Percentiles rank a stretch among this genome's conserved stretches.
Evolutionary conservation across 2,329 filamentous ascomycete genomes (phyloP).

Genomic region (Coleophoma crateriformis): DNA sequence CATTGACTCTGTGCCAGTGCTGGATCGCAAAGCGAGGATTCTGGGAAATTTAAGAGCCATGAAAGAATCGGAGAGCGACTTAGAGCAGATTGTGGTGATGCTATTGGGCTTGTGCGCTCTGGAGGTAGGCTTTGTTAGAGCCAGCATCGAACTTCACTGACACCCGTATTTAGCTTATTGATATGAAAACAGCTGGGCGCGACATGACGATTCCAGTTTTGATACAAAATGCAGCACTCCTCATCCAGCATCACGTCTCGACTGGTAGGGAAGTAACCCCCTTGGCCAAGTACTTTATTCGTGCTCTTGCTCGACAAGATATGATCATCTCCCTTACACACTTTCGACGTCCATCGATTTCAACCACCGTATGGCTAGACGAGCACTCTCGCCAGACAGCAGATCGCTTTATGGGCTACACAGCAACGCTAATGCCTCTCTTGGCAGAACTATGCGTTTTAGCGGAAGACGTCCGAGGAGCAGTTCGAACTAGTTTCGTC

Average conservation of each 20-base stretch:
- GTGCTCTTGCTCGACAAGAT: conserved; percentile 26
- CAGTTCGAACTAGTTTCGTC: not conserved
- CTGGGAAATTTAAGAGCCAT: conserved; percentile 20
- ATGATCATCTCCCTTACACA: conserved; percentile 24
- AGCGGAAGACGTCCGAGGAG: conserved; percentile 21
- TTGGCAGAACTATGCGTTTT: conserved; percentile 22
- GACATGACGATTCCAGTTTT: conserved; percentile 19
- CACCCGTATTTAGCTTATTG: conserved; percentile 2
- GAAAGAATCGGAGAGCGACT: conserved; percentile 13
- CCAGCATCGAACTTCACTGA: conserved; percentile 1
- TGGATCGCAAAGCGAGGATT: conserved; percentile 24
- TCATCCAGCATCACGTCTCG: conserved; percentile 20
- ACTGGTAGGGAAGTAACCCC: conserved; percentile 17
- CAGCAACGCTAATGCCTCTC: conserved; percentile 24
- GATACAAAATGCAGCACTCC: conserved; percentile 17
- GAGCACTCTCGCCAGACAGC: conserved; percentile 13
- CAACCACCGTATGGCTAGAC: conserved; percentile 22
- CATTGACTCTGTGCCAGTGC: conserved; percentile 14
- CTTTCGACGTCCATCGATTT: conserved; percentile 17
- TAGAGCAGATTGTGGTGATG: conserved; percentile 23
- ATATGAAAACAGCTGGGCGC: conserved; percentile 1
- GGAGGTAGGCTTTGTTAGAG: conserved; percentile 17
- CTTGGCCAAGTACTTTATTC: conserved; percentile 26
- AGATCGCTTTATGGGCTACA: conserved; percentile 28
- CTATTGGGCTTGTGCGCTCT: conserved; percentile 24